phyloP scores from a whole-genome alignment of 2,329 filamentous ascomycete species.

The Diaporthe nobilis region DNA sequence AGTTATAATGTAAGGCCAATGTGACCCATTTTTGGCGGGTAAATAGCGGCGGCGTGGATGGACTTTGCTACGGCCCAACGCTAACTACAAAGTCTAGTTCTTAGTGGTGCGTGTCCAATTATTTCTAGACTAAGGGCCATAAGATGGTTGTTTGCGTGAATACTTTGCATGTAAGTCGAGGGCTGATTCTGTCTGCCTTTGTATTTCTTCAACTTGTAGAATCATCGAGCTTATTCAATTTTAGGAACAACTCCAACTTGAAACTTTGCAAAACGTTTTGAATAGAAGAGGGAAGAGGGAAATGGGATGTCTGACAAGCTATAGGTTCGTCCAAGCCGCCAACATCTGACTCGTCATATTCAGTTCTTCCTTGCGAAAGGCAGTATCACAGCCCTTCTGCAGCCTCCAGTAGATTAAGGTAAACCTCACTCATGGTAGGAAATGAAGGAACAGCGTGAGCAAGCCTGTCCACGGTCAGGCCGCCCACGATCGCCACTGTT shows the following conservation, averaged over 20 bases:
- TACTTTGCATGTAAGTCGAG: too few relatives aligned
- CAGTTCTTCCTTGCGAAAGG: not conserved
- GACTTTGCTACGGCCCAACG: too few relatives aligned
- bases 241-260: not conserved
- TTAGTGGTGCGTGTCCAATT: too few relatives aligned
- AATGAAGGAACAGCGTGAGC: conserved; percentile 3
- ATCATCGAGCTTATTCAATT: not conserved
- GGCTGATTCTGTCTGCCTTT: too few relatives aligned
- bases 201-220: too few relatives aligned
- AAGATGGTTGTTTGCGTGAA: too few relatives aligned
- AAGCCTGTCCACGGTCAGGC: conserved; percentile 1
- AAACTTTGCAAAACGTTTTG: not conserved
- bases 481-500: conserved; percentile 1
- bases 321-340: not conserved
- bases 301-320: not conserved
- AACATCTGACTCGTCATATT: not conserved
- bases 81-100: too few relatives aligned
- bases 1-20: too few relatives aligned
- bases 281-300: not conserved
- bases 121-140: too few relatives aligned
- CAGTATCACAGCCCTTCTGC: not conserved
- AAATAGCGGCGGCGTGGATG: too few relatives aligned
- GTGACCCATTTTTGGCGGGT: too few relatives aligned
- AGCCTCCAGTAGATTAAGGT: not conserved
- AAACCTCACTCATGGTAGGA: conserved; percentile 17